phyloP scores from a whole-genome alignment of 2,329 filamentous ascomycete genomes.

The Triangularia setosa region DNA sequence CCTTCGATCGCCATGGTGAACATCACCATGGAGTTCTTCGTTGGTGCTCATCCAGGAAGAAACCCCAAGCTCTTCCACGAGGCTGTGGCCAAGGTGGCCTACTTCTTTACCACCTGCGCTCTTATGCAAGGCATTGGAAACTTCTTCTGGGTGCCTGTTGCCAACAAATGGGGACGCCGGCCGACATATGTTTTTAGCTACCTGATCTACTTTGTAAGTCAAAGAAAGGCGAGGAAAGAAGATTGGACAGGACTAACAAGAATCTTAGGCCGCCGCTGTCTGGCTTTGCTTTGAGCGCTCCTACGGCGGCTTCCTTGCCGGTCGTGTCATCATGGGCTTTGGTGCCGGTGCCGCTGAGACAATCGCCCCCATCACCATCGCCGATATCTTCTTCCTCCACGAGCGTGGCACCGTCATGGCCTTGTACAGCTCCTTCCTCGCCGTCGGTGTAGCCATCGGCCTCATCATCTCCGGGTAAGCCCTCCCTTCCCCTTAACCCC shows the following conservation, averaged over 20 bases:
- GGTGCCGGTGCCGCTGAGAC: constrained; percentile 51
- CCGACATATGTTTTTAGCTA: constrained; percentile 43
- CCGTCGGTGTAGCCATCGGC: constrained; percentile 41
- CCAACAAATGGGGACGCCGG: constrained; percentile 43
- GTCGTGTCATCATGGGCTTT: constrained; percentile 50
- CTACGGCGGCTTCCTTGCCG: constrained; percentile 41
- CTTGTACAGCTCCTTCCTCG: constrained; percentile 39
- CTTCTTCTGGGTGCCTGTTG: constrained; percentile 44
- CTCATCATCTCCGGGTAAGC: constrained; percentile 40
- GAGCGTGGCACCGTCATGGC: constrained; percentile 51
- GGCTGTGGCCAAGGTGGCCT: constrained; percentile 43
- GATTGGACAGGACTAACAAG: background rate
- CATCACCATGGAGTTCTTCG: constrained; percentile 46
- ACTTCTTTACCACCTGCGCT: constrained; percentile 50
- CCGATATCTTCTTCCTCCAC: constrained; percentile 55
- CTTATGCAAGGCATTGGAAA: constrained; percentile 47
- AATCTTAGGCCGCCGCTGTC: constrained; percentile 31
- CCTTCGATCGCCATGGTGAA: constrained; percentile 48
- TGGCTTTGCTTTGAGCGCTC: constrained; percentile 42
- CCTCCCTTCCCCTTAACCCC: background rate
- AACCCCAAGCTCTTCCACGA: constrained; percentile 27
- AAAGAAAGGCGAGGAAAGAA: background rate
- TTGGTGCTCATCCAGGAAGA: constrained; percentile 29
- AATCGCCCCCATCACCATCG: constrained; percentile 47
- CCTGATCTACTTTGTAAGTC: constrained; percentile 36